Evolutionary conservation across 768 basidiomycete species (phyloP), one percentile per base, ranked within the genome.

Genomic region (Lactarius vividus): DNA sequence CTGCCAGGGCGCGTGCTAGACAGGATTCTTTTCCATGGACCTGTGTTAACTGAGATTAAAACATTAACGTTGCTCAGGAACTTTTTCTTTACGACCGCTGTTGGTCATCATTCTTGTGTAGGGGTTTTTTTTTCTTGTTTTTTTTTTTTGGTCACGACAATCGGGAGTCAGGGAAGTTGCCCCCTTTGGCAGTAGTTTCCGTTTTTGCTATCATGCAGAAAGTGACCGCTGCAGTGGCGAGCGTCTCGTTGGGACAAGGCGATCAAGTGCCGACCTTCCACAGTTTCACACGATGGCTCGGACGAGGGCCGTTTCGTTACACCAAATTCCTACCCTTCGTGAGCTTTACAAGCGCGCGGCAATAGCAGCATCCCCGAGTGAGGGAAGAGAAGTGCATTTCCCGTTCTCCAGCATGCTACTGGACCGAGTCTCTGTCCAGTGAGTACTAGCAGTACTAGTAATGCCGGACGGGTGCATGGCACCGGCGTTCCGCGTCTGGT

Each of bases 381-480:
- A 78, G 4, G 70, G 76, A 1, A 68, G 77, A n/a, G 74, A 75
- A 35, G 66, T 61, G 20, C 77, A 71, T 35, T 80, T 81, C 75
- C 74, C 78, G 57, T 71, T 79, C 28, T 73, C 79, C 49, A 70
- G 72, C 33, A 64, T 70, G 18, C 74, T 81, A 40, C 76, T 91
- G 68, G 82, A 85, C 62, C 81, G 83, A 55, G 79, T 92, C 26
- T 89, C 87, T n/a, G 78, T 92, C 54, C 83, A 80, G 90, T 92
- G 73, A 79, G 88, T 33, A 33, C 33, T 79, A 23, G n/a, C 9
- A 13, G n/a, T 16, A 13, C 37, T 15, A 39, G 53, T 46, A 20
- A 0, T 55, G 29, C 54, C 4, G 3, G 54, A 55, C 16, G 31
- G n/a, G 53, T 26, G 5, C 23, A 13, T 37, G 35, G 11, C 35